Base-by-base conservation (phyloP, 805 yeast genomes). In the Saturnispora serradocipensis region DNA sequence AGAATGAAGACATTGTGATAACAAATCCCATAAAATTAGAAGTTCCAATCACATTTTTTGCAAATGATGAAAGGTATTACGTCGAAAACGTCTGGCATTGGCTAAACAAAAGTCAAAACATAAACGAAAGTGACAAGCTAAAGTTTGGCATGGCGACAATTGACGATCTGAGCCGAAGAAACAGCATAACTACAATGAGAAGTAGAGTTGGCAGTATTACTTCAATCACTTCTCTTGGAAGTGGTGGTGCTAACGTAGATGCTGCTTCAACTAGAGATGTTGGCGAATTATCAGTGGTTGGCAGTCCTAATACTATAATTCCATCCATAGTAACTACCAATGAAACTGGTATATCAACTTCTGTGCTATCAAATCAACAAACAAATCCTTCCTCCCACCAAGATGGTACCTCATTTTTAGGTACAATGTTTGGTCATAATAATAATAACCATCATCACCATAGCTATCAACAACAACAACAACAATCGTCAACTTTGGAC, bases 11-110 rank as follows among this genome's bases (percentile, higher is more conserved):
- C n/a, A 46, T 62, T 15, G 50, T 59, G 6, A 64, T 69, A 32
- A 67, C 71, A 0, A 68, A 69, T 54, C 71, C 72, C 3, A 67
- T 69, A 5, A 69, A 68, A 51, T 49, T 69, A 32, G 65, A 65
- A 44, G 67, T 71, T 51, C 72, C 72, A 1, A 53, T 69, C 10
- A 55, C 49, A 16, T 69, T 69, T 51, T 46, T 53, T 16, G 66
- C 70, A 2, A 64, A 61, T 49, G 70, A 67, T 52, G 52, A 49
- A 34, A 44, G 28, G 8, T 16, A 38, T n/a, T 49, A 40, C 9
- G 40, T 49, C 44, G 48, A 49, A 39, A 44, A 38, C 15, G 40
- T 44, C 28, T 49, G 48, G 48, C 39, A 49, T 27, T 49, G 52
- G 52, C 18, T 49, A 11, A 44, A 43, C 16, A 49, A 44, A 13